These are phyloP conservation scores for Starmera stellimalicola DNA, from an alignment of 1,139 yeast genomes.

Conservation along the genomic window DNA sequence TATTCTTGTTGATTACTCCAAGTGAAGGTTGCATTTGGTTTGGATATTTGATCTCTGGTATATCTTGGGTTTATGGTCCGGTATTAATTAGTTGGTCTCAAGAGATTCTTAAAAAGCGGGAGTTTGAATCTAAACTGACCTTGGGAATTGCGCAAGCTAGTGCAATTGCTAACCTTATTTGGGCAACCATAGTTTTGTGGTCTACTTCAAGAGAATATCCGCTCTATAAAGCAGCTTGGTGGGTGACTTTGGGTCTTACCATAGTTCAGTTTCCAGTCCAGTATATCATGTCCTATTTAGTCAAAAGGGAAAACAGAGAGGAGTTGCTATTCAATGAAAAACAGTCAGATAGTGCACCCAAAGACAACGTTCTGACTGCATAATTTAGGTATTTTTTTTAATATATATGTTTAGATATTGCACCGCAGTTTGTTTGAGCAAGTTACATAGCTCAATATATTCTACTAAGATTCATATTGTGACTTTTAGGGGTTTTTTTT, in stretches of 20 bases:
- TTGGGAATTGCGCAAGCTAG: slow-evolving; percentile 3
- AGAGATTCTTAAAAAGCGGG: slow-evolving; percentile 2
- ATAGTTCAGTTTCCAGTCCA: slow-evolving; percentile 2
- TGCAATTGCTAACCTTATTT: slow-evolving; percentile 3
- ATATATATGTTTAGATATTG: too few relatives aligned
- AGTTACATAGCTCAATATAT: too few relatives aligned
- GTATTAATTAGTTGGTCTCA: slow-evolving; percentile 4
- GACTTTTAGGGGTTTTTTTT: too few relatives aligned
- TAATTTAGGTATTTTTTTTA: too few relatives aligned
- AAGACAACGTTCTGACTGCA: too few relatives aligned
- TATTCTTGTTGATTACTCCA: slow-evolving; percentile 2
- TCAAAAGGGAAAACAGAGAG: too few relatives aligned
- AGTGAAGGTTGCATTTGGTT: slow-evolving; percentile 4
- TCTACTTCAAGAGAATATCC: slow-evolving; percentile 3
- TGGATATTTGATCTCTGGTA: slow-evolving; percentile 4
- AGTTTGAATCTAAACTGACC: slow-evolving; percentile 3
- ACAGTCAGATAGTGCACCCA: too few relatives aligned
- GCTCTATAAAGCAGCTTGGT: slow-evolving; percentile 3
- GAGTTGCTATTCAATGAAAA: too few relatives aligned
- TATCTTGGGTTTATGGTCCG: slow-evolving; percentile 5
- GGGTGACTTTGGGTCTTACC: slow-evolving; percentile 1
- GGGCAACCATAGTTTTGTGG: slow-evolving; percentile 5
- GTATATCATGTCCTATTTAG: not conserved
- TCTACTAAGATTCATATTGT: too few relatives aligned
- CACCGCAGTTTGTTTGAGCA: too few relatives aligned